phyloP scores from a whole-genome alignment of 202 grass and related monocot genomes.

The Miscanthus sacchariflorus region DNA sequence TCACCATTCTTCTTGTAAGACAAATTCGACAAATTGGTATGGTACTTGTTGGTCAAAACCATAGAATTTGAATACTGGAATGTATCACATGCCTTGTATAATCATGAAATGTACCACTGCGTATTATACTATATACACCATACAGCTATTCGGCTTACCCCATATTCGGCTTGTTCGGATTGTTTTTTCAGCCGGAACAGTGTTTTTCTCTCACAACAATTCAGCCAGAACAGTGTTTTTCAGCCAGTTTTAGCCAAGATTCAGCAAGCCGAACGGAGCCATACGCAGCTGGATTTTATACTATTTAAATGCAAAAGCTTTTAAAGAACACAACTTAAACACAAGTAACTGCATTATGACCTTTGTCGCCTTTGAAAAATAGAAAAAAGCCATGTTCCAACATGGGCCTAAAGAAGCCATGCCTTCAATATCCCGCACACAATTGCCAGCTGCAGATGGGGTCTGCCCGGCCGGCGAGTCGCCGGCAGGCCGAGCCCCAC shows the following conservation, averaged over 20 bases:
- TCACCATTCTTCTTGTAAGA: too few species aligned
- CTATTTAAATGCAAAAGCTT: background rate
- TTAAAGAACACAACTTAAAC: background rate
- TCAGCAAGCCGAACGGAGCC: too few species aligned
- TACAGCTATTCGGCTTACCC: background rate
- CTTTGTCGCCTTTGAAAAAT: background rate
- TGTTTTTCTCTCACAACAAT: too few species aligned
- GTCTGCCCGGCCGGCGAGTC: background rate
- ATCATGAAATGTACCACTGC: background rate
- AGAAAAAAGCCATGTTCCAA: background rate
- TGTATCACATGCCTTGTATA: background rate
- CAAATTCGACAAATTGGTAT: background rate
- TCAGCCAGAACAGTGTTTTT: too few species aligned
- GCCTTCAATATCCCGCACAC: slow-evolving; percentile 3
- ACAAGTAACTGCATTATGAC: background rate
- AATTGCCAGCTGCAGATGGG: slow-evolving; percentile 23
- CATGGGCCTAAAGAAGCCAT: slow-evolving; percentile 29
- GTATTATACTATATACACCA: background rate
- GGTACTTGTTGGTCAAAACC: background rate
- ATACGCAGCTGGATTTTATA: background rate
- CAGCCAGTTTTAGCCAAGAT: too few species aligned
- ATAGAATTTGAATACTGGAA: background rate
- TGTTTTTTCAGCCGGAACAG: too few species aligned
- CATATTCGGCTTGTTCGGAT: too few species aligned
- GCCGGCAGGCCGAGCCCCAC: slow-evolving; percentile 44